Evolutionary conservation across 2,329 filamentous ascomycete genomes (phyloP), one percentile per base, ranked within the genome.

Genomic region (Gnomoniopsis sp.): DNA sequence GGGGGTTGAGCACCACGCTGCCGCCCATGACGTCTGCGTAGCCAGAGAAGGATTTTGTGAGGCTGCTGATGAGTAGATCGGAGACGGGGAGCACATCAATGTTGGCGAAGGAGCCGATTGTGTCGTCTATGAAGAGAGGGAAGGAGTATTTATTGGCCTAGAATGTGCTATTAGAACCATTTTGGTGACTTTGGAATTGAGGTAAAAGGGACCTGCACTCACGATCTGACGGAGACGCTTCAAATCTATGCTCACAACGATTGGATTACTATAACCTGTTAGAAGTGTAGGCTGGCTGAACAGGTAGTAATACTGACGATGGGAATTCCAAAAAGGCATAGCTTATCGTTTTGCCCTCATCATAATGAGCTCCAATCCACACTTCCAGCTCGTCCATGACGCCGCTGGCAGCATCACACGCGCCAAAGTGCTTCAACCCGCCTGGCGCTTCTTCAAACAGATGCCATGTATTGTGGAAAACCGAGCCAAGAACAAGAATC

Each of bases 11-110:
- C 44, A 79, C 73, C 19, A 75, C 64, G 53, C 76, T 78, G n/a
- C 78, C 83, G 36, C 72, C 81, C 72, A 85, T 78, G 50, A 81
- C 78, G 64, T 87, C 76, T 22, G 81, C 75, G 60, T 78, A 78
- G 17, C 84, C 84, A 60, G 72, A 82, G 65, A 87, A 86, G 1
- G 76, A 75, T 68, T 86, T 86, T n/a, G 82, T 85, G 17, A 85
- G 71, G 23, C 77, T 80, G 0, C 79, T 79, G 17, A 82, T 63
- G 33, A 86, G 61, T 0, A 83, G 67, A 62, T 86, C 82, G 1
- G 77, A 76, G 0, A 74, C 70, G 6, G 69, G 63, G 3, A 83
- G 67, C 36, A 86, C 67, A 65, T 86, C 79, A 59, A 82, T 66
- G 65, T 81, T 82, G 64, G 69, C 74, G 56, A 79, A 78, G 30